Evolutionary conservation across 768 basidiomycete genomes (phyloP), one percentile per base, ranked within the genome.

Genomic region (Tubosaeta brunneosetosa): DNA sequence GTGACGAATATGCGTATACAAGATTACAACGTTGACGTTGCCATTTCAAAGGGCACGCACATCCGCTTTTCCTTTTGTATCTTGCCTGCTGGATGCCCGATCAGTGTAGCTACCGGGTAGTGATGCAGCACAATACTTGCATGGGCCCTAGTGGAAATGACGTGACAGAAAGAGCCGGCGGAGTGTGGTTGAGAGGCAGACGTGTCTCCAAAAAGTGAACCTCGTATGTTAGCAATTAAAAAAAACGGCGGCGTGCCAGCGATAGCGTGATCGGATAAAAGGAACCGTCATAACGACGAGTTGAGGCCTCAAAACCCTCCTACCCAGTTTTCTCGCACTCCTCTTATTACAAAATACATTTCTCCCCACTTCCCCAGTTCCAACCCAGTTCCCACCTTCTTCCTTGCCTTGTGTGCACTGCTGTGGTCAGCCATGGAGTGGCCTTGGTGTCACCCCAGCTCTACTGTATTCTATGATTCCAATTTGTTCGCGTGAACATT

Each of bases 381-480:
- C 13, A 29, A 9, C 29, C 29, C 29, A 29, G 22, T 44, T n/a
- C 13, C 32, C 3, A 4, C 22, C 22, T 26, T 12, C 12, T n/a
- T 27, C 25, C 27, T 44, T 29, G 4, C 22, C 3, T n/a, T 65
- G 54, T 55, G 43, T 47, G 11, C 22, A 9, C 26, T 44, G 52
- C 61, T 56, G 50, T 49, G n/a, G 43, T 51, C 50, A 56, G 40
- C 44, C 44, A 44, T 47, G 47, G 41, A 55, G 47, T 62, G 59
- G 64, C 44, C 49, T 57, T 69, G 60, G 66, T 57, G 66, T 68
- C 71, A 67, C 70, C 61, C 66, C 57, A 50, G 1, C 2, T 37
- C 49, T 64, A 34, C 59, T 71, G 53, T 71, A 43, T 70, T 65
- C 71, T 70, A 67, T 71, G 74, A 73, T 64, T 62, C 75, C 74